These are phyloP conservation scores for Aspergillus transmontanensis DNA, from an alignment of 2,329 filamentous ascomycete genomes.

Conservation along the genomic window DNA sequence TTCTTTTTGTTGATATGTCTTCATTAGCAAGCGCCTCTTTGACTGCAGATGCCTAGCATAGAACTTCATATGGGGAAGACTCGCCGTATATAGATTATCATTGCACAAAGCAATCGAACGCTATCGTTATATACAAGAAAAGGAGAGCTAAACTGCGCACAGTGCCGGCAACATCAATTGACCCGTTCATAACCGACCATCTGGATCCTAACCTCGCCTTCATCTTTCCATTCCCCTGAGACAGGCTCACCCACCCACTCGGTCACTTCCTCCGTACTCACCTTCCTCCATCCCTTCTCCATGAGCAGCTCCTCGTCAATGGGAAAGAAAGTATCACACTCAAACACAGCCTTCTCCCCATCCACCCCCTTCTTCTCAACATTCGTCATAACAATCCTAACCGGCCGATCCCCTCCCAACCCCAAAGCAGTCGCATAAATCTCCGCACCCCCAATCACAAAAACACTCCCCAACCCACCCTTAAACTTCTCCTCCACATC, in stretches of 20 bases:
- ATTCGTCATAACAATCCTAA: conserved; percentile 46
- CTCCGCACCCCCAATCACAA: conserved; percentile 87
- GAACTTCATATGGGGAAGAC: background rate
- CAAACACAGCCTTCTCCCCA: conserved; percentile 32
- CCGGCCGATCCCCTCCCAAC: conserved; percentile 17
- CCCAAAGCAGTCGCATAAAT: conserved; percentile 75
- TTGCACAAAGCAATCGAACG: background rate
- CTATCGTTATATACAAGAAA: background rate
- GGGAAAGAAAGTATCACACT: conserved; percentile 54
- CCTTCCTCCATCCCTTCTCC: conserved; percentile 36
- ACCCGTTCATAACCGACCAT: conserved; percentile 49
- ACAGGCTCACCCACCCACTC: conserved; percentile 48
- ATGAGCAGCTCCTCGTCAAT: conserved; percentile 35
- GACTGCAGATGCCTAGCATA: background rate
- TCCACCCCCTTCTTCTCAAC: conserved; percentile 30
- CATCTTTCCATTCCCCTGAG: conserved; percentile 47
- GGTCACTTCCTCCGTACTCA: conserved; percentile 35
- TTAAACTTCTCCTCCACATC: conserved; percentile 33
- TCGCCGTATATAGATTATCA: background rate
- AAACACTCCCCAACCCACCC: conserved; percentile 60
- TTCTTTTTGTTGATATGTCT: background rate
- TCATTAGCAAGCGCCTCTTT: background rate
- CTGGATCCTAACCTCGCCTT: conserved; percentile 53
- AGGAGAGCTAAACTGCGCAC: background rate
- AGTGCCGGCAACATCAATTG: conserved; percentile 5